A percentile compares a stretch with the other conserved stretches of the same genome.
These are phyloP conservation scores for Aspergillus brasiliensis DNA, from an alignment of 2,329 filamentous ascomycete species.

Conservation along the genomic window DNA sequence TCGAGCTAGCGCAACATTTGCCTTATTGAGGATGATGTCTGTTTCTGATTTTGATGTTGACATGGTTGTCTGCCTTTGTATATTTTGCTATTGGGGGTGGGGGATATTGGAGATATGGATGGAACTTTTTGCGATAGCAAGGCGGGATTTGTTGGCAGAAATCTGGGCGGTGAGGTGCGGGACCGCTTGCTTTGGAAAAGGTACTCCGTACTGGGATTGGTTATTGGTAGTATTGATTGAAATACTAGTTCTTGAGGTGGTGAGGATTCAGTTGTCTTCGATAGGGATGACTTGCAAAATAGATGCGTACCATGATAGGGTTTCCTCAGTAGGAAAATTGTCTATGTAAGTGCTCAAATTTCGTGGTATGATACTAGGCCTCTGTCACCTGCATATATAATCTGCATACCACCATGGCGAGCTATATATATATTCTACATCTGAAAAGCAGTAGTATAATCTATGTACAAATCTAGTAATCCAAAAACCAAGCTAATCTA, in stretches of 20 bases:
- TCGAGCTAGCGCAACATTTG: constrained; percentile 56
- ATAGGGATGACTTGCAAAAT: no score
- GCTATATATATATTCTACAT: not conserved
- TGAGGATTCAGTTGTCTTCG: no score
- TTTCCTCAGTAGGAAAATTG: no score
- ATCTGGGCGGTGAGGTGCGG: not conserved
- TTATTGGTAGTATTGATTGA: not conserved
- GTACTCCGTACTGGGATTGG: not conserved
- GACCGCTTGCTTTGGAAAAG: not conserved
- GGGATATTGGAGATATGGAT: not conserved
- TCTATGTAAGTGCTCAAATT: no score
- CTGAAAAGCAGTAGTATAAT: not conserved
- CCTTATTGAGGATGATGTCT: constrained; percentile 58
- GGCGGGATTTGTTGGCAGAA: constrained; percentile 16
- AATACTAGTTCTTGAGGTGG: no score
- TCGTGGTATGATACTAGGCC: no score
- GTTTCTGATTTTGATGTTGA: constrained; percentile 45
- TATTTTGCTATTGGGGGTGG: not conserved
- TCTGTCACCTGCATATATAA: no score
- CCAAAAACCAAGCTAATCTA: not conserved
- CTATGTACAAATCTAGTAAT: not conserved
- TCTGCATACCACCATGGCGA: not conserved
- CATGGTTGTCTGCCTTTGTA: constrained; percentile 9
- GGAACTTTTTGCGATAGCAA: constrained; percentile 13
- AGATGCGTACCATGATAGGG: no score